Conservation (phyloP, 1,139 yeast genomes). For the Pichia inconspicua region DNA sequence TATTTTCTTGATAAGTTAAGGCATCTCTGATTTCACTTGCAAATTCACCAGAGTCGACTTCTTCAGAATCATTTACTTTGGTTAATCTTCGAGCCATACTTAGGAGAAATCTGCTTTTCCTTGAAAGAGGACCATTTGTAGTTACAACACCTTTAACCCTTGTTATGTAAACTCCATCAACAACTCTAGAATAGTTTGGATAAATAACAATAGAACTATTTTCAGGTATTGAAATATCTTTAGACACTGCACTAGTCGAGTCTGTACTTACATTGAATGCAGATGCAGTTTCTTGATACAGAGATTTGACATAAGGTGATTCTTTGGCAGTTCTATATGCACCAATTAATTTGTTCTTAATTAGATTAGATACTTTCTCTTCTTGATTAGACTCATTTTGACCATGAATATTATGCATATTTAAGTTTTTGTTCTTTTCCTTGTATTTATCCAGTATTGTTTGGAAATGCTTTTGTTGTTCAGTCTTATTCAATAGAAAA, state of each 20-base stretch:
- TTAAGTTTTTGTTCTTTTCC: neutral
- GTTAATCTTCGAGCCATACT: slow-evolving; percentile 67
- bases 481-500: slow-evolving; percentile 18
- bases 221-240: slow-evolving; percentile 17
- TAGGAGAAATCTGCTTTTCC: slow-evolving; percentile 62
- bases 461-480: slow-evolving; percentile 13
- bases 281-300: slow-evolving; percentile 10
- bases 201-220: slow-evolving; percentile 23
- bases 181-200: slow-evolving; percentile 20
- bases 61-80: slow-evolving; percentile 29
- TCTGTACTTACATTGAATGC: slow-evolving; percentile 4
- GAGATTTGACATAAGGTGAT: slow-evolving; percentile 19
- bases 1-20: slow-evolving; percentile 21
- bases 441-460: slow-evolving; percentile 3
- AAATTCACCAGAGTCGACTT: slow-evolving; percentile 28
- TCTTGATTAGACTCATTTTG: slow-evolving; percentile 6
- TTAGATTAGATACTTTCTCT: slow-evolving; percentile 17
- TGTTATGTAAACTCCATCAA: slow-evolving; percentile 33
- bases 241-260: neutral
- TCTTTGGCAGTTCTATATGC: slow-evolving; percentile 26
- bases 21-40: slow-evolving; percentile 28
- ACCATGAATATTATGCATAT: neutral
- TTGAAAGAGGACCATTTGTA: slow-evolving; percentile 60
- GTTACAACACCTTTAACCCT: slow-evolving; percentile 69
- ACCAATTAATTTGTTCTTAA: slow-evolving; percentile 20